Evolutionary conservation across 2,329 filamentous ascomycete genomes (phyloP), one percentile per base, ranked within the genome.

Genomic region (Xylaria sp.): DNA sequence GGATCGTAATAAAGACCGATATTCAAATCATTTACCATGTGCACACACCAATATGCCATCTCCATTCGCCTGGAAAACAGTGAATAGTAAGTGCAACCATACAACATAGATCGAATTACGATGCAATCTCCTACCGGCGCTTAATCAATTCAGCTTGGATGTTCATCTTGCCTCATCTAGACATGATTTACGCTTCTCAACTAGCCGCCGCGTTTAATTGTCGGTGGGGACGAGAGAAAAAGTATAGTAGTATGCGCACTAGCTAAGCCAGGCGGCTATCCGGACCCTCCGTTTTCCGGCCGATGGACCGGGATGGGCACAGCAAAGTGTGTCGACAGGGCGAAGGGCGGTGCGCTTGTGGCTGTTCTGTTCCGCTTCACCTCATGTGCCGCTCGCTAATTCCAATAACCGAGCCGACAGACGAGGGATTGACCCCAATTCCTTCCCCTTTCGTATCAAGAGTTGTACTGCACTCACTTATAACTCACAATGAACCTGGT

Each of bases 321-420:
- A n/a, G n/a, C n/a, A n/a, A n/a, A n/a, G n/a, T n/a, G n/a, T 63
- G 43, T 53, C 45, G 45, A 56, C 48, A 56, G 41, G 36, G 45
- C 2, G 50, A 63, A 36, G 60, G 63, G 66, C 66, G 63, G 59
- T 66, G 66, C 63, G 61, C 59, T 43, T 67, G 59, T 62, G 64
- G 63, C 58, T 69, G 59, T 57, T 53, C 50, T 50, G 56, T 63
- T 53, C 62, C 45, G 53, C 60, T 68, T 67, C 63, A 70, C 68
- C 62, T 70, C 67, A 62, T 62, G 63, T 69, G 63, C 58, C 72
- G 70, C 70, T 69, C 65, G 70, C 70, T 67, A 65, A 65, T 46
- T 64, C 52, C 58, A 63, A n/a, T 41, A 67, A 65, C 68, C 69
- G 65, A 67, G 63, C 28, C 63, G 59, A 55, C 28, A 48, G 18